Percentiles rank a stretch among this genome's conserved stretches.
Conservation (phyloP, 352 stramenopile species). For the Globisporangium abappressorium region DNA sequence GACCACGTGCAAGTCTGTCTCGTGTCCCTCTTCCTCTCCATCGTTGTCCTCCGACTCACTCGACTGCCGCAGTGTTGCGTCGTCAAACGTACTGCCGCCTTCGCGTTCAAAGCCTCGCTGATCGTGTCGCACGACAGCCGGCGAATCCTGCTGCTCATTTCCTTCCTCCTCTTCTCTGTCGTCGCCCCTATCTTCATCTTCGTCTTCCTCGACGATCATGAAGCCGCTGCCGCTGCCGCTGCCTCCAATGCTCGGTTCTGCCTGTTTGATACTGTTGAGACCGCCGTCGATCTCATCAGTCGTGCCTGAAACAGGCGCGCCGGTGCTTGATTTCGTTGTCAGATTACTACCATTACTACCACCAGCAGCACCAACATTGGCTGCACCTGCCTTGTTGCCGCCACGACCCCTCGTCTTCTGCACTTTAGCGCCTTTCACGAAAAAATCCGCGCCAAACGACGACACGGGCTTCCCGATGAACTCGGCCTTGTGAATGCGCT, state of each 20-base stretch:
- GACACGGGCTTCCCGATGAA: constrained; percentile 63
- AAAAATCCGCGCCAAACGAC: constrained; percentile 66
- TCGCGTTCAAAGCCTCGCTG: neutral
- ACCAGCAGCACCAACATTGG: neutral
- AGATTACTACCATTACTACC: neutral
- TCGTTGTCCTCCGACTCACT: neutral
- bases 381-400: neutral
- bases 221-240: neutral
- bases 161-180: constrained; percentile 1
- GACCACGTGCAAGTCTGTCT: neutral
- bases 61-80: neutral
- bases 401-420: constrained; percentile 20
- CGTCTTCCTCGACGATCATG: constrained; percentile 14
- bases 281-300: neutral
- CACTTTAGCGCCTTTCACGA: constrained; percentile 58
- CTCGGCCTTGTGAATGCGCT: constrained; percentile 59
- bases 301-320: neutral
- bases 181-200: neutral
- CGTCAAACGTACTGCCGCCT: neutral
- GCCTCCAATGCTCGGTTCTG: neutral
- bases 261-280: neutral
- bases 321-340: neutral
- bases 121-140: neutral
- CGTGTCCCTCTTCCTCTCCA: neutral
- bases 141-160: constrained; percentile 10